Percentiles rank a stretch among this genome's conserved stretches.
phyloP scores from a whole-genome alignment of 768 basidiomycete genomes.

The Russula virescens region DNA sequence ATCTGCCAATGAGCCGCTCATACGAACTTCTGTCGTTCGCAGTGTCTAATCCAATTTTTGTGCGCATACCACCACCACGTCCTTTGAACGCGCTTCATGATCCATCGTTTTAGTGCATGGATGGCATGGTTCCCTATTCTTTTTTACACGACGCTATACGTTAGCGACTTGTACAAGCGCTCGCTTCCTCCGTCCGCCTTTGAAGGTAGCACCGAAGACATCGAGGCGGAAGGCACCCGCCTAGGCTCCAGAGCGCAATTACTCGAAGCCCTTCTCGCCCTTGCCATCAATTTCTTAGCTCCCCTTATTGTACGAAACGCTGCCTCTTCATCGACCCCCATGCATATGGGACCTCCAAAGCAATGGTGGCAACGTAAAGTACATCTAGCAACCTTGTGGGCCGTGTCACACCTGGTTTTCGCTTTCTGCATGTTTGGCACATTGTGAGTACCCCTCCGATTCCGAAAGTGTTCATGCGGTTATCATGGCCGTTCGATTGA shows the following conservation, averaged over 20 bases:
- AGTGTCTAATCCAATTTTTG: slow-evolving; percentile 83
- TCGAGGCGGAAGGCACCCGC: slow-evolving; percentile 67
- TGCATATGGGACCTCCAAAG: slow-evolving; percentile 2
- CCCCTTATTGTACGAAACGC: slow-evolving; percentile 50
- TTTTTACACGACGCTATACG: slow-evolving; percentile 83
- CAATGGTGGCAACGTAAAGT: slow-evolving; percentile 36
- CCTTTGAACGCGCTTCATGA: slow-evolving; percentile 1
- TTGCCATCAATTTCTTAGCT: slow-evolving; percentile 60
- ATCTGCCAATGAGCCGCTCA: neutral
- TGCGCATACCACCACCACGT: slow-evolving; percentile 28
- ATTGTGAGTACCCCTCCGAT: slow-evolving; percentile 49
- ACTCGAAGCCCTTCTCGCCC: slow-evolving; percentile 62
- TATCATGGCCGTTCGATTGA: neutral
- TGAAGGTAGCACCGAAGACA: slow-evolving; percentile 30
- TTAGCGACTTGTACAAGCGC: slow-evolving; percentile 78
- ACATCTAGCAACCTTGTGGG: slow-evolving; percentile 71
- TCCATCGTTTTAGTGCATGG: slow-evolving; percentile 50
- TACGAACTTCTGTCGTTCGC: neutral
- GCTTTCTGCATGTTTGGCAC: slow-evolving; percentile 74
- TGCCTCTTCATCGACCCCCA: neutral
- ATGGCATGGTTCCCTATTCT: slow-evolving; percentile 91
- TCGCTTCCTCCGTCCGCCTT: slow-evolving; percentile 31
- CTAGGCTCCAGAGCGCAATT: slow-evolving; percentile 83
- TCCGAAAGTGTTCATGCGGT: neutral
- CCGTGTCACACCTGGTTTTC: slow-evolving; percentile 67